Conservation (phyloP, 2,329 filamentous ascomycete species). For the Arthrobotrys sphaeroides region DNA sequence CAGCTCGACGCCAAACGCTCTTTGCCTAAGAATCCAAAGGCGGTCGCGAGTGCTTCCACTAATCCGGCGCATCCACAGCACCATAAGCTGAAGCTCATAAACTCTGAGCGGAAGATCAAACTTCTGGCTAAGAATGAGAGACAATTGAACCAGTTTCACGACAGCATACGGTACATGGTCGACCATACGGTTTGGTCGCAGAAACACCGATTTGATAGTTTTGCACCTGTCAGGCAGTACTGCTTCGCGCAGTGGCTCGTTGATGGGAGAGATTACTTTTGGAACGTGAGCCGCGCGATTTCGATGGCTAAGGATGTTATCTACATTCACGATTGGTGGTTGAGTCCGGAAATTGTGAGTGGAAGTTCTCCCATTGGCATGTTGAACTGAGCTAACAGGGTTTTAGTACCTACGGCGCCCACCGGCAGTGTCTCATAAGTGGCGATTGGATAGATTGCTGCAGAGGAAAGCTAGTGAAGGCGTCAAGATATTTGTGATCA, state of each 20-base stretch:
- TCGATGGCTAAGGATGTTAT: slow-evolving; percentile 97
- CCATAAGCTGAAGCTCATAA: slow-evolving; percentile 86
- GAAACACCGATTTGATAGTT: slow-evolving; percentile 88
- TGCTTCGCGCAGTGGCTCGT: slow-evolving; percentile 97
- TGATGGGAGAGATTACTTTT: slow-evolving; percentile 98
- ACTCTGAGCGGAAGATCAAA: slow-evolving; percentile 90
- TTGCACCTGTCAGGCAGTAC: slow-evolving; percentile 84
- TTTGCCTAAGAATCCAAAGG: slow-evolving; percentile 65
- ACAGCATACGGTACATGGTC: slow-evolving; percentile 88
- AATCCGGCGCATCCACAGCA: slow-evolving; percentile 72
- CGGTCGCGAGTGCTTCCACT: slow-evolving; percentile 70
- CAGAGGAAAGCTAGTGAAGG: slow-evolving; percentile 92
- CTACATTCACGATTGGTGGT: slow-evolving; percentile 99
- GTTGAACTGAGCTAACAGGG: slow-evolving; percentile 28
- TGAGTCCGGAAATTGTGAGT: slow-evolving; percentile 80
- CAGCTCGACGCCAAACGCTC: slow-evolving; percentile 77
- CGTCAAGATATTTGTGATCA: slow-evolving; percentile 96
- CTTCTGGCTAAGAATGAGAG: slow-evolving; percentile 90
- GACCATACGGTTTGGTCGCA: slow-evolving; percentile 82
- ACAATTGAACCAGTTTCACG: slow-evolving; percentile 88
- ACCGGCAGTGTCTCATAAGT: slow-evolving; percentile 95
- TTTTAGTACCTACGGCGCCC: slow-evolving; percentile 82
- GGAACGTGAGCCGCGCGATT: slow-evolving; percentile 96
- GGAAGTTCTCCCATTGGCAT: neutral
- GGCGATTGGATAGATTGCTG: slow-evolving; percentile 91